Percentiles rank a stretch among this genome's conserved stretches.
Conservation (phyloP, 257 asterid genomes). For the Eucommia ulmoides region DNA sequence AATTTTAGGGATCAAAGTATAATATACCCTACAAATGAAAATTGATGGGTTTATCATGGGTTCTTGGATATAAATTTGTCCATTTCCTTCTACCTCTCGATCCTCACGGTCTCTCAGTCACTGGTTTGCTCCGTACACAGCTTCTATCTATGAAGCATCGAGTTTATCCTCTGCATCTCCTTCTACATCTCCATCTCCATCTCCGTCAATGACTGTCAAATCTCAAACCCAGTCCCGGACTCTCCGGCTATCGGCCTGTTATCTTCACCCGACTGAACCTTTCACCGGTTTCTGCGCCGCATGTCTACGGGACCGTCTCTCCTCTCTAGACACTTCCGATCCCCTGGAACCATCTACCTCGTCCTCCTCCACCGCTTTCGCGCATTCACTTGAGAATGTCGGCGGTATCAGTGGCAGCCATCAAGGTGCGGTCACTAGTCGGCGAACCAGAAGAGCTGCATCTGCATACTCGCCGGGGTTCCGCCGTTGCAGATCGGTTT, state of each 20-base stretch:
- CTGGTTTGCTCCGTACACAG: too few species aligned
- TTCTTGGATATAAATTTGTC: too few species aligned
- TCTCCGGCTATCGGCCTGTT: constrained; percentile 61
- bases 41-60: too few species aligned
- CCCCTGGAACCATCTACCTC: constrained; percentile 11
- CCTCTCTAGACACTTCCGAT: constrained; percentile 43
- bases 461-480: constrained; percentile 34
- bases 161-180: too few species aligned
- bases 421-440: background rate
- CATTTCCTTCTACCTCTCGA: too few species aligned
- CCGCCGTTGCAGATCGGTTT: constrained; percentile 73
- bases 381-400: background rate
- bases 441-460: background rate
- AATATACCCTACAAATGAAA: too few species aligned
- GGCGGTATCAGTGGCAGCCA: too few species aligned
- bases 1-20: too few species aligned
- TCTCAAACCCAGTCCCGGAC: constrained; percentile 35
- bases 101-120: too few species aligned
- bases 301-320: constrained; percentile 90
- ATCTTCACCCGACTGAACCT: constrained; percentile 78
- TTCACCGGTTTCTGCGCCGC: constrained; percentile 87
- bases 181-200: too few species aligned
- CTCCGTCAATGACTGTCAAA: constrained; percentile 34
- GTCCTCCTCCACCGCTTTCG: constrained; percentile 5
- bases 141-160: too few species aligned